phyloP scores from a whole-genome alignment of 2,329 filamentous ascomycete species.

The Calonectria hawksworthii region DNA sequence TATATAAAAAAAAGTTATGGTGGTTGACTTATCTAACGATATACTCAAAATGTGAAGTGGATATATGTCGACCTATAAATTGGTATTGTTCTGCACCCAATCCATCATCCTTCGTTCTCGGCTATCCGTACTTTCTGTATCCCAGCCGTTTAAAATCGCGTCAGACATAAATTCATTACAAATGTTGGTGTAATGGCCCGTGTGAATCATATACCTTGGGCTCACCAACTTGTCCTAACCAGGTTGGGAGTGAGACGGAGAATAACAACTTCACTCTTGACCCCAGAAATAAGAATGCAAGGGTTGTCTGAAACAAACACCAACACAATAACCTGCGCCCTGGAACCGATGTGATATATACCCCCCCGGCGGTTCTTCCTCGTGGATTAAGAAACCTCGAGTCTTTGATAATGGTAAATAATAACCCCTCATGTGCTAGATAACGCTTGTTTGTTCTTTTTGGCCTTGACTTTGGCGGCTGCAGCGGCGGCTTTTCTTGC shows the following conservation, averaged over 20 bases:
- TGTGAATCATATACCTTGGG: neutral
- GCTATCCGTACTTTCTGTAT: conserved; percentile 10
- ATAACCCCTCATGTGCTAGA: conserved; percentile 39
- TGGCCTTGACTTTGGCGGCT: conserved; percentile 55
- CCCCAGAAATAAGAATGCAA: neutral
- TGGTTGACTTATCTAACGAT: neutral
- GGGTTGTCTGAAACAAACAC: neutral
- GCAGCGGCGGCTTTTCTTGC: conserved; percentile 56
- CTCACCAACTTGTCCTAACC: neutral
- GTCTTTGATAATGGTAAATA: neutral
- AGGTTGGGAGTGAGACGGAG: neutral
- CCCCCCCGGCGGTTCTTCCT: neutral
- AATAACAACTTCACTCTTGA: neutral
- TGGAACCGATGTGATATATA: neutral
- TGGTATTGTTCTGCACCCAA: conserved; percentile 9
- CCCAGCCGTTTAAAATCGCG: conserved; percentile 7
- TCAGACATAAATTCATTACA: conserved; percentile 24
- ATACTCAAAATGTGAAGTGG: neutral
- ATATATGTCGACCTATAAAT: neutral
- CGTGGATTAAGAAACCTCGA: neutral
- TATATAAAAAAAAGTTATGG: too few species aligned
- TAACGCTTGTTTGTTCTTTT: conserved; percentile 58
- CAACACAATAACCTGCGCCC: neutral
- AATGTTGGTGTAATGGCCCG: neutral
- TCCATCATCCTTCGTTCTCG: conserved; percentile 1